Percentiles rank a stretch among this genome's conserved stretches.
phyloP scores from a whole-genome alignment of 23 red algal species.

The Gracilaria domingensis region DNA sequence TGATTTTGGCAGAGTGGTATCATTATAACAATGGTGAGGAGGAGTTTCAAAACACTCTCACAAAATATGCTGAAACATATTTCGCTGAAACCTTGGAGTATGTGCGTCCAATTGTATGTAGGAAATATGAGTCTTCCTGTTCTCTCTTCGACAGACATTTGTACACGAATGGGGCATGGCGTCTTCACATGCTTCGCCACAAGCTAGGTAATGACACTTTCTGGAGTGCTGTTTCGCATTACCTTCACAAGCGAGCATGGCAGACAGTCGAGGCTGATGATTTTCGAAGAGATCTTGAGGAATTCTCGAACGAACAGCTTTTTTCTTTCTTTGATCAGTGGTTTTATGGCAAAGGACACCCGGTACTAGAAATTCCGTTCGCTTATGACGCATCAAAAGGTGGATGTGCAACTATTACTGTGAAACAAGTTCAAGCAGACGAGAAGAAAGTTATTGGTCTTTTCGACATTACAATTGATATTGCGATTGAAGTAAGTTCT shows the following conservation, averaged over 20 bases:
- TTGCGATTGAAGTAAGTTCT: conserved; percentile 57
- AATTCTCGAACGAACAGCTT: conserved; percentile 44
- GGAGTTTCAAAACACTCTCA: conserved; percentile 62
- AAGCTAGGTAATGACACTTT: conserved; percentile 72
- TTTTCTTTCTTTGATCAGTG: conserved; percentile 83
- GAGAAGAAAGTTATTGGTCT: conserved; percentile 45
- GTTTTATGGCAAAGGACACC: conserved; percentile 74
- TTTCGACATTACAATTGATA: conserved; percentile 69
- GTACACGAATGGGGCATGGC: conserved; percentile 79
- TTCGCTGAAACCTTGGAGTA: conserved; percentile 70
- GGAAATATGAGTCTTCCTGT: conserved; percentile 71
- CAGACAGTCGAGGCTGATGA: conserved; percentile 79
- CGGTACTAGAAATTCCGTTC: conserved; percentile 52
- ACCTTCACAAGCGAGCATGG: conserved; percentile 61
- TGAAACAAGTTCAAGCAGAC: conserved; percentile 67
- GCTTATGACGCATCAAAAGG: conserved; percentile 57
- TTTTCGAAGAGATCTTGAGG: conserved; percentile 75
- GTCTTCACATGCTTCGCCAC: conserved; percentile 76
- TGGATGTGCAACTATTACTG: conserved; percentile 33
- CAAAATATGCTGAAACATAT: conserved; percentile 47
- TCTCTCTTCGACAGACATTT: conserved; percentile 75
- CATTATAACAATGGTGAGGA: conserved; percentile 65
- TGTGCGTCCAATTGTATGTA: conserved; percentile 64
- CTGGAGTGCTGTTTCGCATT: conserved; percentile 61
- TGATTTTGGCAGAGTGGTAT: conserved; percentile 69